phyloP scores from a whole-genome alignment of 2,329 filamentous ascomycete species.

The Xylaria sp. region DNA sequence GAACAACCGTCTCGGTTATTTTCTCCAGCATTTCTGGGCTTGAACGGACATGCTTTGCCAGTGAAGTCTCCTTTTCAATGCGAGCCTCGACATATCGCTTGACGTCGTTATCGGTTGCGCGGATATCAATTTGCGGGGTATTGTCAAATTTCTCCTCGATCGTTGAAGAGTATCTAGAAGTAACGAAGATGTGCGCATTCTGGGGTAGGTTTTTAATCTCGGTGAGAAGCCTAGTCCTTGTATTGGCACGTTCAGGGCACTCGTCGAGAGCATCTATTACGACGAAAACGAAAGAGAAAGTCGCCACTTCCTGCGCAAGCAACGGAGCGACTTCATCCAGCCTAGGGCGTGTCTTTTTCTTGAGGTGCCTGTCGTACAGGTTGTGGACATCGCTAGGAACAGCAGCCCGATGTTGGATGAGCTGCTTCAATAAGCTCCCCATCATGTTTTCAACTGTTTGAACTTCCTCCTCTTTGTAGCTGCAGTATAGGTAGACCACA shows the following conservation, averaged over 20 bases:
- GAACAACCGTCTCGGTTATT: not conserved
- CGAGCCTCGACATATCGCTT: not conserved
- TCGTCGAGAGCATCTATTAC: conserved; percentile 24
- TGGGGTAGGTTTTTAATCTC: not conserved
- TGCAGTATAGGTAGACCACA: conserved; percentile 42
- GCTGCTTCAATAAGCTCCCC: conserved; percentile 8
- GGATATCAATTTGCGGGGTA: not conserved
- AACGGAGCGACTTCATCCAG: not conserved
- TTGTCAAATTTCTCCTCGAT: not conserved
- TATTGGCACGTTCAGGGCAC: conserved; percentile 1
- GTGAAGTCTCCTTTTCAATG: not conserved
- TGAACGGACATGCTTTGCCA: not conserved
- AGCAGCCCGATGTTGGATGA: not conserved
- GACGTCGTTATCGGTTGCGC: not conserved
- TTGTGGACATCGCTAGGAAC: not conserved
- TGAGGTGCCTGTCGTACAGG: not conserved
- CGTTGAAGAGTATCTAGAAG: conserved; percentile 4
- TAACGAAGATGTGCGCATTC: not conserved
- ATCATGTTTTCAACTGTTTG: not conserved
- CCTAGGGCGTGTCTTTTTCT: not conserved
- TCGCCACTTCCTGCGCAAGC: not conserved
- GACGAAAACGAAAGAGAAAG: conserved; percentile 9
- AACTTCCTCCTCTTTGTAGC: not conserved
- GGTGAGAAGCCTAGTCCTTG: not conserved
- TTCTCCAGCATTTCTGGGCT: not conserved